Conservation (phyloP, 768 basidiomycete species). For the Boletus pseudo-olivaceus region DNA sequence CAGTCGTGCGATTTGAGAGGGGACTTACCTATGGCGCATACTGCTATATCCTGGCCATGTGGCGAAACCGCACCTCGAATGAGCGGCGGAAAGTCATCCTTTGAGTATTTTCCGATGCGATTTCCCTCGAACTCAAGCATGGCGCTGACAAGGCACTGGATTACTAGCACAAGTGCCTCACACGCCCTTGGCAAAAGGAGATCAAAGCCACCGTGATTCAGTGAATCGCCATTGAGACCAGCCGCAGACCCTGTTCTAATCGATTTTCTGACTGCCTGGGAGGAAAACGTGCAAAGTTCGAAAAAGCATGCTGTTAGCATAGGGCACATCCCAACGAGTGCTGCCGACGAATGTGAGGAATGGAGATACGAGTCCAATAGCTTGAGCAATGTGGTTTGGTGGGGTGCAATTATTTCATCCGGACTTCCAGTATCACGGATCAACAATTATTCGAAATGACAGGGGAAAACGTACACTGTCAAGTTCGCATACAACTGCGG, state of each 20-base stretch:
- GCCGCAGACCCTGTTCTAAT: constrained; percentile 30
- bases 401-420: constrained; percentile 74
- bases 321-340: constrained; percentile 45
- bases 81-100: constrained; percentile 32
- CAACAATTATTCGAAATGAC: neutral
- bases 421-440: constrained; percentile 38
- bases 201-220: constrained; percentile 49
- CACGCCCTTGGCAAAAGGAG: constrained; percentile 72
- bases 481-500: constrained; percentile 60
- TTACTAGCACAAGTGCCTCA: constrained; percentile 75
- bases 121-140: constrained; percentile 43
- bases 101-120: constrained; percentile 15
- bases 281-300: constrained; percentile 55
- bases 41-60: constrained; percentile 45
- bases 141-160: constrained; percentile 70
- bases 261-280: constrained; percentile 47
- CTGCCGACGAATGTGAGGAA: constrained; percentile 37
- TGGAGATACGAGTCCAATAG: constrained; percentile 83
- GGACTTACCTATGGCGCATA: constrained; percentile 55
- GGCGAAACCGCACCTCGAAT: constrained; percentile 43
- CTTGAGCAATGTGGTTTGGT: constrained; percentile 86
- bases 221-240: neutral
- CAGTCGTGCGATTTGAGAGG: neutral
- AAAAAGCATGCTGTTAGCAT: constrained; percentile 65
- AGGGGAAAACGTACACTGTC: constrained; percentile 46